Conservation (phyloP, 1,139 yeast species). For the Nematodospora anomalae region DNA sequence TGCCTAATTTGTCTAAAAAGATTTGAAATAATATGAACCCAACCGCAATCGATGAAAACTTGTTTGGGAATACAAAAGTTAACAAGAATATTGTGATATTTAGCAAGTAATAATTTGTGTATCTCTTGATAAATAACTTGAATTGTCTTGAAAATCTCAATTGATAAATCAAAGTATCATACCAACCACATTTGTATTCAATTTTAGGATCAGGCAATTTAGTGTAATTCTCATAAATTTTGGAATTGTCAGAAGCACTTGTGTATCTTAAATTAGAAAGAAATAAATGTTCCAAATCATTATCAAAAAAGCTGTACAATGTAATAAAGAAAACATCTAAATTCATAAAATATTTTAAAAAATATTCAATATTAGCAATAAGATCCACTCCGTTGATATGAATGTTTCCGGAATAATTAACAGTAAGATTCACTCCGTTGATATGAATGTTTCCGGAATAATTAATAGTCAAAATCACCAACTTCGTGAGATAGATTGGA, state of each 20-base stretch:
- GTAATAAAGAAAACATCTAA: conserved; percentile 44
- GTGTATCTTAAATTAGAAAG: conserved; percentile 40
- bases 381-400: conserved; percentile 9
- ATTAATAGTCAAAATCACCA: conserved; percentile 16
- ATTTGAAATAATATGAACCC: conserved; percentile 45
- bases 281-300: conserved; percentile 42
- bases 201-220: conserved; percentile 12
- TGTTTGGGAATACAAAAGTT: conserved; percentile 30
- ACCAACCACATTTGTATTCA: conserved; percentile 36
- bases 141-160: conserved; percentile 19
- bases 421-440: conserved; percentile 4
- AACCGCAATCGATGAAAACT: conserved; percentile 40
- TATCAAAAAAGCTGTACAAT: conserved; percentile 35
- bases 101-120: conserved; percentile 22
- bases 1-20: conserved; percentile 48
- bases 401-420: conserved; percentile 15
- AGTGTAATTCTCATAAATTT: conserved; percentile 5
- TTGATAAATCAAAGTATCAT: conserved; percentile 4
- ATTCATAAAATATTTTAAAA: conserved; percentile 40
- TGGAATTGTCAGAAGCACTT: conserved; percentile 22
- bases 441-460: conserved; percentile 16
- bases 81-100: conserved; percentile 17
- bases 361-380: conserved; percentile 21
- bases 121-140: conserved; percentile 18
- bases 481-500: conserved; percentile 25